A percentile compares a stretch with the other conserved stretches of the same genome.
phyloP scores from a whole-genome alignment of 371 early-diverging fungal genomes.

The Pancytospora philotis region DNA sequence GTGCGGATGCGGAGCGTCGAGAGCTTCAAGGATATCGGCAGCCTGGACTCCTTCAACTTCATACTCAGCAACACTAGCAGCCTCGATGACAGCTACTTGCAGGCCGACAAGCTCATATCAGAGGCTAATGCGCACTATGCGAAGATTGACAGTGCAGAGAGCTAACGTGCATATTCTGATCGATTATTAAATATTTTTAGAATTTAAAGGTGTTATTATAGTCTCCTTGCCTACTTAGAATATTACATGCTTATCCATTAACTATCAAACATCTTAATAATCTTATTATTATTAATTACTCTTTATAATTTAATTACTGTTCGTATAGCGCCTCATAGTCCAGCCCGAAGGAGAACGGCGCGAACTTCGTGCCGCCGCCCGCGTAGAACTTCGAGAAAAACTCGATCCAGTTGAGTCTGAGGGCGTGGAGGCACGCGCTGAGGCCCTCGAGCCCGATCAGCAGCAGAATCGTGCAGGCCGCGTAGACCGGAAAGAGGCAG shows the following conservation, averaged over 20 bases:
- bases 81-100: not conserved
- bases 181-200: too few relatives aligned
- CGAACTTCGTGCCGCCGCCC: slow-evolving; percentile 70
- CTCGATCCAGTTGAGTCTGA: slow-evolving; percentile 98
- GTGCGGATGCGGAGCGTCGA: not conserved
- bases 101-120: not conserved
- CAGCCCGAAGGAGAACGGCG: slow-evolving; percentile 64
- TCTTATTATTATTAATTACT: slow-evolving; percentile 17
- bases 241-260: too few relatives aligned
- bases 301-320: slow-evolving; percentile 1
- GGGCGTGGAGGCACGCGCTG: slow-evolving; percentile 89
- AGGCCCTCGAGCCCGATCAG: slow-evolving; percentile 92
- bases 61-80: not conserved
- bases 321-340: slow-evolving; percentile 29
- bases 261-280: slow-evolving; percentile 1
- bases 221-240: too few relatives aligned
- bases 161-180: too few relatives aligned
- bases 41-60: not conserved
- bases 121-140: not conserved
- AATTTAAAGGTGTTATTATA: too few relatives aligned
- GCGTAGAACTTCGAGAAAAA: slow-evolving; percentile 93
- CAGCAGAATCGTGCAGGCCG: slow-evolving; percentile 67
- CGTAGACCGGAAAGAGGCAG: slow-evolving; percentile 63
- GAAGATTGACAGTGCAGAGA: too few relatives aligned
- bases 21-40: not conserved